Percentiles rank a stretch among this genome's conserved stretches.
phyloP scores from a whole-genome alignment of 2,329 filamentous ascomycete species.

The Plectosphaerella plurivora region DNA sequence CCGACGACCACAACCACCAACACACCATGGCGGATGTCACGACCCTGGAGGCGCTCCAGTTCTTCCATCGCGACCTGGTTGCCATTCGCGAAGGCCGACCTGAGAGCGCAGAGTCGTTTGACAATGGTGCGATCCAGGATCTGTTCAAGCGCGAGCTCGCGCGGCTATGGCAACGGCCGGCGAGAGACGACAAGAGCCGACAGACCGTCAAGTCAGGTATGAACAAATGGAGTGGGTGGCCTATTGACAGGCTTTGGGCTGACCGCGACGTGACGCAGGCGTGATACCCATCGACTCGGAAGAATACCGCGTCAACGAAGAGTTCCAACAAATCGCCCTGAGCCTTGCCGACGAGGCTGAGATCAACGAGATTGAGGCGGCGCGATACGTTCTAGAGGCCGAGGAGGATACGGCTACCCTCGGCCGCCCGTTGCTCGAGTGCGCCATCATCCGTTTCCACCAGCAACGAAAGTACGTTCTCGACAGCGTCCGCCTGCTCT shows the following conservation, averaged over 20 bases:
- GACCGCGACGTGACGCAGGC: constrained; percentile 42
- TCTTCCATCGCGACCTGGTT: constrained; percentile 80
- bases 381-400: constrained; percentile 69
- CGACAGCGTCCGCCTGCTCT: constrained; percentile 75
- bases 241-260: too few relatives aligned
- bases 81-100: constrained; percentile 66
- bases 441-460: constrained; percentile 83
- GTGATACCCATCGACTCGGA: constrained; percentile 69
- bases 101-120: constrained; percentile 59
- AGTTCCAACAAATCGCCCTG: constrained; percentile 79
- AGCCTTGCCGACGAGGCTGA: constrained; percentile 84
- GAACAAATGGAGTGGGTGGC: constrained; percentile 10
- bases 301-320: constrained; percentile 77
- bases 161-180: constrained; percentile 67
- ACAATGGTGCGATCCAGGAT: constrained; percentile 65
- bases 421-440: constrained; percentile 70
- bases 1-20: constrained; percentile 20
- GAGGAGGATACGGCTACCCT: constrained; percentile 64
- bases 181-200: constrained; percentile 72
- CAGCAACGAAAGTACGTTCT: constrained; percentile 78
- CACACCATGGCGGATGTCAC: constrained; percentile 65
- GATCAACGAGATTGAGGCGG: constrained; percentile 83
- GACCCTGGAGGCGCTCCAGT: constrained; percentile 72
- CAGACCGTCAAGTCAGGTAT: constrained; percentile 64
- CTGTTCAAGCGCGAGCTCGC: constrained; percentile 70